phyloP scores from a whole-genome alignment of 805 yeast species.

The Myxozyma neglecta region DNA sequence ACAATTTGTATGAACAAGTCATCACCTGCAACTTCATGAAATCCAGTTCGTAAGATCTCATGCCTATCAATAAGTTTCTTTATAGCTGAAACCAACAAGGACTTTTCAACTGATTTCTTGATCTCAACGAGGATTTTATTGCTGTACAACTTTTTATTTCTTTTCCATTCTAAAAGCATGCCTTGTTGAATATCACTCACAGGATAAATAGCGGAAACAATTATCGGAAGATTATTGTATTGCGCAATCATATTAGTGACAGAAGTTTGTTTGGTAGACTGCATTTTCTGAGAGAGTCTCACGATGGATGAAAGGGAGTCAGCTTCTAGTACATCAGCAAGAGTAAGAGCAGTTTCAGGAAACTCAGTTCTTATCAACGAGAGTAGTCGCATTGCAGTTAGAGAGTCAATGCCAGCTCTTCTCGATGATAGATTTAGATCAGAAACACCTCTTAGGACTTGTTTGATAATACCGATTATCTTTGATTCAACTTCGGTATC shows the following conservation, averaged over 20 bases:
- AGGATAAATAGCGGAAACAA: not conserved
- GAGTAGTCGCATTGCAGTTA: slow-evolving; percentile 11
- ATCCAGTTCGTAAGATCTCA: slow-evolving; percentile 31
- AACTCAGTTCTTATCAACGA: not conserved
- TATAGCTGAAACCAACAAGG: slow-evolving; percentile 8
- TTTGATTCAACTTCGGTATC: not conserved
- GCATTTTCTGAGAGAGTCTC: not conserved
- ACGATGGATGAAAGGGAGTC: slow-evolving; percentile 1
- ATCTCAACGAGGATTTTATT: slow-evolving; percentile 15
- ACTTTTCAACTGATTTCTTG: not conserved
- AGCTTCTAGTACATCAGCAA: slow-evolving; percentile 9
- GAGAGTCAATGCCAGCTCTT: slow-evolving; percentile 25
- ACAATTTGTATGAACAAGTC: slow-evolving; percentile 14
- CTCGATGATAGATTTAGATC: slow-evolving; percentile 1
- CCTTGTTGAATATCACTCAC: slow-evolving; percentile 11
- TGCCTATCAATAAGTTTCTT: slow-evolving; percentile 15
- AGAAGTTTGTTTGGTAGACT: not conserved
- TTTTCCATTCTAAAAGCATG: slow-evolving; percentile 13
- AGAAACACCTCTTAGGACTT: slow-evolving; percentile 2
- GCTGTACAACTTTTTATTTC: slow-evolving; percentile 19
- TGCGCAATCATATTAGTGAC: not conserved
- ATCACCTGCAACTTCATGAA: slow-evolving; percentile 5
- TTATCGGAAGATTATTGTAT: not conserved
- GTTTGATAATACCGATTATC: slow-evolving; percentile 1
- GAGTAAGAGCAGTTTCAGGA: not conserved